Conservation (phyloP, 108 stramenopile species). For the Cyclotella sp. region DNA sequence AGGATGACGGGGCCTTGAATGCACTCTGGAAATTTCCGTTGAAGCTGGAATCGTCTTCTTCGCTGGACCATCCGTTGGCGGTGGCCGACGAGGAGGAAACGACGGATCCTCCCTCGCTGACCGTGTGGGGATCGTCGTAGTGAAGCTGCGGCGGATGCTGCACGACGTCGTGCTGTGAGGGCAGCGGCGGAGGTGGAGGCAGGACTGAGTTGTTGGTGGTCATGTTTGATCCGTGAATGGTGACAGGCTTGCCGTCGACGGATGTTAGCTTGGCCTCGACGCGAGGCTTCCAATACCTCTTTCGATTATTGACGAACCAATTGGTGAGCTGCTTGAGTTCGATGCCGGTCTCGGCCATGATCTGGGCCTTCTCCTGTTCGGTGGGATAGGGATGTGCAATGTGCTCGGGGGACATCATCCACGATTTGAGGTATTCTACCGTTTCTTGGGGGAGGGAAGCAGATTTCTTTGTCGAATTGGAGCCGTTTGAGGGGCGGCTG, state of each 20-base stretch:
- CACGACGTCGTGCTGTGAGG: not conserved
- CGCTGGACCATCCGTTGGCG: constrained; percentile 1
- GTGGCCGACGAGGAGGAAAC: constrained; percentile 22
- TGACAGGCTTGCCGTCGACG: constrained; percentile 27
- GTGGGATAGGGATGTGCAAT: constrained; percentile 93
- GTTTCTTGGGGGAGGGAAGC: constrained; percentile 77
- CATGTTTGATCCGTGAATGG: not conserved
- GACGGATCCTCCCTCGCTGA: constrained; percentile 40
- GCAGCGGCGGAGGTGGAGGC: not conserved
- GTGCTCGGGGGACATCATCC: constrained; percentile 93
- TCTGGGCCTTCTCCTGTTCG: constrained; percentile 90
- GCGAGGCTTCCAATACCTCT: constrained; percentile 89
- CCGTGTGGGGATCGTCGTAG: constrained; percentile 31
- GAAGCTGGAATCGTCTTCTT: constrained; percentile 33
- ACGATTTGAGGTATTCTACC: constrained; percentile 90
- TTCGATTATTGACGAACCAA: constrained; percentile 95
- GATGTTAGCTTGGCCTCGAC: constrained; percentile 76
- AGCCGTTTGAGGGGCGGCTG: not conserved
- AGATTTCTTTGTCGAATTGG: constrained; percentile 45
- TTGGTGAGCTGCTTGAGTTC: constrained; percentile 92
- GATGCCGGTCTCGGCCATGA: constrained; percentile 89
- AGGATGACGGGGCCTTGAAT: too few relatives aligned
- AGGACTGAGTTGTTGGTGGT: not conserved
- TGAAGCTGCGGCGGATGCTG: not conserved
- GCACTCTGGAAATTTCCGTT: not conserved